Base-by-base conservation (phyloP, 73 alveolate species). In the Tetrahymena malaccensis region DNA sequence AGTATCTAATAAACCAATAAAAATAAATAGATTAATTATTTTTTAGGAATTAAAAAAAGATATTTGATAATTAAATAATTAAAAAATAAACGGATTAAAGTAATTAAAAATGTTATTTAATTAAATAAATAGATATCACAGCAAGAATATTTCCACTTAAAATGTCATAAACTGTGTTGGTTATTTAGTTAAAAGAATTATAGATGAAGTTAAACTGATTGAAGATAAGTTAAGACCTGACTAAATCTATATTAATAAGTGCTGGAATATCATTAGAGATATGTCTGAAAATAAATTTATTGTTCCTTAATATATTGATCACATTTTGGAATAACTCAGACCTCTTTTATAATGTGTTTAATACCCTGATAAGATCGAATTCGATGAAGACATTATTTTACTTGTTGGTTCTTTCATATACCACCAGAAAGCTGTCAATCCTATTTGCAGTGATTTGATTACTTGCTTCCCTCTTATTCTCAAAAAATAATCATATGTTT, bases 371-470 rank as follows among this genome's bases (percentile, higher is more conserved):
- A 50, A 93, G 38, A 94, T 97, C 17, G 98, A 97, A 34, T 97
- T 97, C 95, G 99, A 97, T 35, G 98, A 97, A 85, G 99, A 97
- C 57, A 94, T 97, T 93, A 94, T 97, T 16, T 85, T 96, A 22
- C 94, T 94, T 8, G 57, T 97, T 19, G 95, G 96, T 37, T 44
- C 96, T 31, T 94, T 95, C 85, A 97, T 97, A 31, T 35, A 96
- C 56, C 96, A 97, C 57, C 44, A 93, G 4, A 55, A 93, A 21
- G 35, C 55, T 21, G 97, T 97, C 27, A 43, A 94, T 37, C 93
- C 43, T 34, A 57, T 85, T 13, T 40, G 93, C 21, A 55, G 93
- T 35, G 34, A 95, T 70, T 57, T 95, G 34, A 44, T 95, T 8
- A 55, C 97, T 34, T 89, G 83, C 50, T 89, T 95, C 40, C 85